Conservation (phyloP, 495 filamentous ascomycete species). For the Hypoxylon rickii region DNA sequence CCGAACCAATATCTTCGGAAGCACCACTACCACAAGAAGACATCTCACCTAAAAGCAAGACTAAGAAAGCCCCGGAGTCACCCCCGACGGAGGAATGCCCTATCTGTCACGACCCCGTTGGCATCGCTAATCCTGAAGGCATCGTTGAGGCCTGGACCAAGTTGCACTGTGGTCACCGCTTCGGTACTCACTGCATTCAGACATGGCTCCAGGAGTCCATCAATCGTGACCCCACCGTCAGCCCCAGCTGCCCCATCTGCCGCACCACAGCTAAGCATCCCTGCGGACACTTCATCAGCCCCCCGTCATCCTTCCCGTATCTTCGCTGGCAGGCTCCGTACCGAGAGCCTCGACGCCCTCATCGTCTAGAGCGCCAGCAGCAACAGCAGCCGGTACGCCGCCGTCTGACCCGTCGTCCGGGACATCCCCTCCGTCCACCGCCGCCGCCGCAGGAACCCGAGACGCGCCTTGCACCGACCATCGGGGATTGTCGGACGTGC, state of each 20-base stretch:
- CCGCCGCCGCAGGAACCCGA: conserved; percentile 23
- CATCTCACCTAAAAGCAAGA: conserved; percentile 12
- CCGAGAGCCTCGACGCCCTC: conserved; percentile 25
- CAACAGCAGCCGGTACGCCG: conserved; percentile 32
- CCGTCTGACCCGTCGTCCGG: conserved; percentile 30
- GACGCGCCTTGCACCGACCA: conserved; percentile 25
- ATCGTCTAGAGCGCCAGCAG: no score
- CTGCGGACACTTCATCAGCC: conserved; percentile 46
- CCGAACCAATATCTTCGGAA: not conserved
- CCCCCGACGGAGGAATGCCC: conserved; percentile 41
- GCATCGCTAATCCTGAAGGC: conserved; percentile 41
- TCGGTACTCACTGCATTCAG: conserved; percentile 53
- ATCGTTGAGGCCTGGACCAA: conserved; percentile 46
- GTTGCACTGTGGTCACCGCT: conserved; percentile 51
- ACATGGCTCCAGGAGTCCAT: conserved; percentile 43
- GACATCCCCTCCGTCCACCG: conserved; percentile 29
- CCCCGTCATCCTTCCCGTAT: conserved; percentile 17
- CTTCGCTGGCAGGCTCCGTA: conserved; percentile 24
- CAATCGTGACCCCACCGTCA: conserved; percentile 40
- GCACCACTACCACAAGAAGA: not conserved
- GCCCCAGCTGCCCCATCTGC: conserved; percentile 47
- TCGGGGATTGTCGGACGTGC: conserved; percentile 35
- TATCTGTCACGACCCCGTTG: conserved; percentile 52
- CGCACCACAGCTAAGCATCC: conserved; percentile 43
- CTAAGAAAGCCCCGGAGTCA: conserved; percentile 7